Conservation (phyloP, 2,329 filamentous ascomycete genomes). For the Periconia sp. region DNA sequence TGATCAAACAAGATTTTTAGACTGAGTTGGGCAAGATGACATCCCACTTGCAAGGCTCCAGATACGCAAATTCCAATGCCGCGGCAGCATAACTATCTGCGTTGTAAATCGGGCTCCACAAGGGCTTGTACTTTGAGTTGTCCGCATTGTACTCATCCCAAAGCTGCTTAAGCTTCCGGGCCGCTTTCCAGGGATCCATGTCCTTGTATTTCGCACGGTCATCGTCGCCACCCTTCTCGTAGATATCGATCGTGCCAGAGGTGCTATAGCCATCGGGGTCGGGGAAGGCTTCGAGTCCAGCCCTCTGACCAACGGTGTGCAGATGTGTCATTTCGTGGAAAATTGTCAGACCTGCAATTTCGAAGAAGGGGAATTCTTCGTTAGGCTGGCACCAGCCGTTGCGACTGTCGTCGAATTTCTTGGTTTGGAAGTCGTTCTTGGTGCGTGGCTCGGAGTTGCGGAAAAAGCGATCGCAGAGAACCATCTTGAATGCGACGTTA, state of each 20-base stretch:
- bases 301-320: constrained; percentile 5
- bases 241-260: constrained; percentile 6
- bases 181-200: constrained; percentile 8
- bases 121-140: constrained; percentile 8
- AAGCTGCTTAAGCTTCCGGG: constrained; percentile 7
- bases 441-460: constrained; percentile 4
- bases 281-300: constrained; percentile 5
- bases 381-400: constrained; percentile 5
- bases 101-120: constrained; percentile 3
- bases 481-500: constrained; percentile 6
- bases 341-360: constrained; percentile 6
- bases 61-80: constrained; percentile 4
- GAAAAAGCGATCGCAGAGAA: constrained; percentile 8
- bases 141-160: constrained; percentile 8
- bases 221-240: constrained; percentile 8
- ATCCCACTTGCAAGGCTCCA: constrained; percentile 5
- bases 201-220: constrained; percentile 4
- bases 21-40: constrained; percentile 7
- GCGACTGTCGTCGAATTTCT: constrained; percentile 6
- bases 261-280: constrained; percentile 4
- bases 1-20: constrained; percentile 4
- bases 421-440: constrained; percentile 7
- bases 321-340: constrained; percentile 10
- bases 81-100: constrained; percentile 7
- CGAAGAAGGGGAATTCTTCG: constrained; percentile 7